phyloP scores from a whole-genome alignment of 441 rosid species.

The Corymbia citriodora region DNA sequence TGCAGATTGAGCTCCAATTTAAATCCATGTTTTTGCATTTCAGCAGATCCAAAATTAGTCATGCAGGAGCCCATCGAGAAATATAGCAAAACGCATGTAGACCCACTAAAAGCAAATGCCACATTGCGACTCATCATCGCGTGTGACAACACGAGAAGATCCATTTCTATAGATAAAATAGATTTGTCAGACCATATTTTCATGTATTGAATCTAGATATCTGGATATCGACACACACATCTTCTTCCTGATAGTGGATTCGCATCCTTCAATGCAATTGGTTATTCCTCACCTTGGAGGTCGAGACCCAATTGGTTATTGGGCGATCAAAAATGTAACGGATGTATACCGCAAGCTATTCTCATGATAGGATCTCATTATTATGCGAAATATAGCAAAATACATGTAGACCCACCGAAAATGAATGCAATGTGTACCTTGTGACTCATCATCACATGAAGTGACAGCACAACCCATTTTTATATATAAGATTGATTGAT shows the following conservation, averaged over 20 bases:
- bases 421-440: not conserved
- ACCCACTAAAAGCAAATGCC: not conserved
- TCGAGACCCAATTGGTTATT: not conserved
- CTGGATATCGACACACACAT: not conserved
- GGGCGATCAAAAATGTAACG: not conserved
- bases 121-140: not conserved
- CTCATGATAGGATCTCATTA: not conserved
- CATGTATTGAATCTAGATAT: not conserved
- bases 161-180: not conserved
- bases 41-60: no score
- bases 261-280: no score
- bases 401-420: not conserved
- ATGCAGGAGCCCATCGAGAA: no score
- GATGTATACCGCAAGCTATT: not conserved
- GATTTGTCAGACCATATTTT: accelerated
- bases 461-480: not conserved
- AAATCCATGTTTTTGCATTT: not conserved
- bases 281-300: not conserved
- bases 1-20: not conserved
- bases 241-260: not conserved
- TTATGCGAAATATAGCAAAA: not conserved
- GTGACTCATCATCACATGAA: not conserved
- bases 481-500: not conserved
- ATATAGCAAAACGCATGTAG: not conserved
- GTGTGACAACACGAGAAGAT: not conserved